Percentiles rank a stretch among this genome's conserved stretches.
Evolutionary conservation across 2,329 filamentous ascomycete species (phyloP).

Genomic region (Bipolaris zeicola): DNA sequence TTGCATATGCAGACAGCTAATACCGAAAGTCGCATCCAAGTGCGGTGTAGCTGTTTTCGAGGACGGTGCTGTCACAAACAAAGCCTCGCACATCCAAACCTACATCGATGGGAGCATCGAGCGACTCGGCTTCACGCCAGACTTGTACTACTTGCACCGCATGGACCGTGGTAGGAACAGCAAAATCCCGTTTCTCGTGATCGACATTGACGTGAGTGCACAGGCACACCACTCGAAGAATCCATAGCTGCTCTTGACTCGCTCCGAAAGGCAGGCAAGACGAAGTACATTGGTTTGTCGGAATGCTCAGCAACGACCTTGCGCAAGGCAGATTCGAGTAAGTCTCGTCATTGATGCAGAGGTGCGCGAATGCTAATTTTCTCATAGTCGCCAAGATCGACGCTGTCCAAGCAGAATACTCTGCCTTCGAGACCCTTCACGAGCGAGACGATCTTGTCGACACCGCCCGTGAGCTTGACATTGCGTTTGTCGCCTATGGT

Average conservation of each 20-base stretch:
- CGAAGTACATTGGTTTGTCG: constrained; percentile 54
- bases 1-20: background rate
- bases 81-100: constrained; percentile 46
- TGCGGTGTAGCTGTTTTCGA: constrained; percentile 37
- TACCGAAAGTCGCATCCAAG: constrained; percentile 29
- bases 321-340: constrained; percentile 51
- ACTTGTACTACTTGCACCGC: constrained; percentile 52
- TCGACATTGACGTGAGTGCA: too few relatives aligned
- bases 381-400: constrained; percentile 51
- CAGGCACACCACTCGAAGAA: constrained; percentile 45
- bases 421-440: constrained; percentile 45
- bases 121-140: constrained; percentile 46
- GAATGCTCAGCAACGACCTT: constrained; percentile 53
- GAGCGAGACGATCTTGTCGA: too few relatives aligned
- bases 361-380: background rate
- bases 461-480: too few relatives aligned
- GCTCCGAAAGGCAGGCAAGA: constrained; percentile 52
- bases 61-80: constrained; percentile 43
- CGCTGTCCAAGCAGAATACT: constrained; percentile 59
- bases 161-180: constrained; percentile 35
- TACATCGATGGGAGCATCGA: constrained; percentile 49
- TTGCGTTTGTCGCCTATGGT: too few relatives aligned
- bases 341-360: background rate
- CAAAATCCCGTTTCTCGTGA: too few relatives aligned
- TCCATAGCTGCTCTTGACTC: constrained; percentile 56